Evolutionary conservation across 2,329 filamentous ascomycete genomes (phyloP).

Genomic region (Pyricularia sp.): DNA sequence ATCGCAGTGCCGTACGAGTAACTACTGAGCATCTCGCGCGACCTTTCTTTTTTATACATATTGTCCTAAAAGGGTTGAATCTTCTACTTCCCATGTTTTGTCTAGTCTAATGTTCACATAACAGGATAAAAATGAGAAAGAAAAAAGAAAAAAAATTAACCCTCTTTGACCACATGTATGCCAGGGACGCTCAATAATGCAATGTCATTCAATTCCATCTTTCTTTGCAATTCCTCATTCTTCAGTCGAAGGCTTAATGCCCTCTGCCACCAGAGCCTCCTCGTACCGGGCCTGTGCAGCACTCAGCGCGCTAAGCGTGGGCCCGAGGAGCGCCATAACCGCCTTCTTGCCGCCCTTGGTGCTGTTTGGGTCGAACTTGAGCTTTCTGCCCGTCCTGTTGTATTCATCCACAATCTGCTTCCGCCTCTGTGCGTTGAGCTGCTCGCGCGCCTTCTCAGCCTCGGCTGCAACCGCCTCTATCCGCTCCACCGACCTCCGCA

Average conservation of each 20-base stretch:
- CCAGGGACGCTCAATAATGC: neutral
- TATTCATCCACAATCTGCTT: conserved; percentile 58
- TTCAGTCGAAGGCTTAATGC: conserved; percentile 10
- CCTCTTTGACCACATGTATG: neutral
- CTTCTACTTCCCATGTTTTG: neutral
- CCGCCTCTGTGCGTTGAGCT: conserved; percentile 53
- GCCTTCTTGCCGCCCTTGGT: conserved; percentile 64
- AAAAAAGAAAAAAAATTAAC: neutral
- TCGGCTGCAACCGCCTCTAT: conserved; percentile 70
- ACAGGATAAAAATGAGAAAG: neutral
- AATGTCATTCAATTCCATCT: neutral
- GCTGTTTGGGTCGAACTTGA: conserved; percentile 52
- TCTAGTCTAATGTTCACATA: neutral
- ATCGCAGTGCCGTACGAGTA: neutral
- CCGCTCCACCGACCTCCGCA: conserved; percentile 62
- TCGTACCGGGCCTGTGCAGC: conserved; percentile 38
- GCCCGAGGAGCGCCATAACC: conserved; percentile 63
- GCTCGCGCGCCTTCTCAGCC: conserved; percentile 61
- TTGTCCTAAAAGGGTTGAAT: no score
- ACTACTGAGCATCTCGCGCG: no score
- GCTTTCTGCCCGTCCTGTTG: conserved; percentile 60
- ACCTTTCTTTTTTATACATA: no score
- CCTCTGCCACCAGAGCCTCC: conserved; percentile 11
- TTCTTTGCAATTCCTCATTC: neutral
- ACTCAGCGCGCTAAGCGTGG: conserved; percentile 57